These are phyloP conservation scores for Rhynchospora breviuscula DNA, from an alignment of 176 grass and related monocot species.

Conservation along the genomic window DNA sequence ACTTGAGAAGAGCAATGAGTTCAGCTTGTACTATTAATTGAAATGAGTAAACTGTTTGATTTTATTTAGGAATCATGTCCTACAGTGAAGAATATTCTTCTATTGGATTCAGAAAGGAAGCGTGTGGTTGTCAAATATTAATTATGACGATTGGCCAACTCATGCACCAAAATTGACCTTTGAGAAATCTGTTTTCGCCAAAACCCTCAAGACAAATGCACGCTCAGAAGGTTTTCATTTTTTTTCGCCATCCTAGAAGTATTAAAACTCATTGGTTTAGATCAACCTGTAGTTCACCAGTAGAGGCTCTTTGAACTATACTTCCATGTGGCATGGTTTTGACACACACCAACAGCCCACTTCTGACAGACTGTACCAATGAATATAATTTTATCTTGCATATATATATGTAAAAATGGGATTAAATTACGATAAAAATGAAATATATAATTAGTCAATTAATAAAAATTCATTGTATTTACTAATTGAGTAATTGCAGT, in stretches of 20 bases:
- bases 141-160: conserved; percentile 64
- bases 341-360: too few relatives aligned
- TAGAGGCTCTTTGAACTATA: not conserved
- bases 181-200: conserved; percentile 71
- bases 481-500: not conserved
- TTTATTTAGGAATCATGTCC: conserved; percentile 61
- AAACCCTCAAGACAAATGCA: conserved; percentile 87
- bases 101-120: conserved; percentile 83
- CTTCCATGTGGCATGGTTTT: not conserved
- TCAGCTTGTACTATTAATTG: not conserved
- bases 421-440: not conserved
- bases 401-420: not conserved
- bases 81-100: conserved; percentile 79
- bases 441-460: not conserved
- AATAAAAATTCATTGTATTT: not conserved
- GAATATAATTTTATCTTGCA: not conserved
- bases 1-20: not conserved
- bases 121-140: conserved; percentile 80
- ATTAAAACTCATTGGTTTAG: not conserved
- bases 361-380: not conserved
- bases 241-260: not conserved
- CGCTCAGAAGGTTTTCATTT: conserved; percentile 53
- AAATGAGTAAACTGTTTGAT: not conserved
- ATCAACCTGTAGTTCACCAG: not conserved
- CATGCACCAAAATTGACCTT: conserved; percentile 57